These are phyloP conservation scores for Mimosa bimucronata DNA, from an alignment of 306 rosid species.

Conservation along the genomic window DNA sequence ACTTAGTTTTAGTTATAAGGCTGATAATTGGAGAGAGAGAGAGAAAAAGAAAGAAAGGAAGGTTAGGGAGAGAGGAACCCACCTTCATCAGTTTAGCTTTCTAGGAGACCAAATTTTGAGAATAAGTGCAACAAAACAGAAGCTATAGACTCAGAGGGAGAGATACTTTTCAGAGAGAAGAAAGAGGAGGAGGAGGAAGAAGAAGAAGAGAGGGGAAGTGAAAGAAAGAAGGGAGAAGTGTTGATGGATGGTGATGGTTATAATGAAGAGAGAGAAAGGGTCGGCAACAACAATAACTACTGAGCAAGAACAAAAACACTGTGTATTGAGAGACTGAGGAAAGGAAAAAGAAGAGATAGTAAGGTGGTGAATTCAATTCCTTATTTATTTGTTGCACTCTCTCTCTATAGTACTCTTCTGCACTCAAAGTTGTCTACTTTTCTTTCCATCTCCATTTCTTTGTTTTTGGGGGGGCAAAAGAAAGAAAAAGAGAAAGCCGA, in stretches of 20 bases:
- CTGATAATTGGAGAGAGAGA: slow-evolving; percentile 80
- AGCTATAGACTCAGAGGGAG: slow-evolving; percentile 10
- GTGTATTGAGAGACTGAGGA: not conserved
- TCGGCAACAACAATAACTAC: slow-evolving; percentile 2
- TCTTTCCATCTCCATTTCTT: too few relatives aligned
- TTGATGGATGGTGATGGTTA: slow-evolving; percentile 23
- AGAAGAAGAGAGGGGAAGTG: not conserved
- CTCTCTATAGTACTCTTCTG: not conserved
- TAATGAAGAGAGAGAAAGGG: slow-evolving; percentile 38
- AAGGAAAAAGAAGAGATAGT: not conserved
- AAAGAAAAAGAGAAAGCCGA: slow-evolving; percentile 50
- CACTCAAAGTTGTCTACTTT: slow-evolving; percentile 26
- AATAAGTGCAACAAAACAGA: slow-evolving; percentile 30
- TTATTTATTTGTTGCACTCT: slow-evolving; percentile 42
- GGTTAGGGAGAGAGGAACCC: slow-evolving; percentile 48
- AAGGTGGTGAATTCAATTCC: slow-evolving; percentile 47
- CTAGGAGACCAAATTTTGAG: slow-evolving; percentile 45
- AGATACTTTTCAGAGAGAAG: slow-evolving; percentile 11
- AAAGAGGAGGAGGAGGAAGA: too few relatives aligned
- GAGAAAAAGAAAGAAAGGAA: slow-evolving; percentile 18
- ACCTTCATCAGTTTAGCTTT: slow-evolving; percentile 52
- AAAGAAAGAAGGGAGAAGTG: not conserved
- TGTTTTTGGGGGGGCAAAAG: not conserved
- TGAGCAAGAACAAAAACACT: slow-evolving; percentile 16
- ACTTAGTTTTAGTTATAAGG: slow-evolving; percentile 21